Evolutionary conservation across 2,329 filamentous ascomycete genomes (phyloP), one percentile per base, ranked within the genome.

Genomic region (Diaporthe destruens): DNA sequence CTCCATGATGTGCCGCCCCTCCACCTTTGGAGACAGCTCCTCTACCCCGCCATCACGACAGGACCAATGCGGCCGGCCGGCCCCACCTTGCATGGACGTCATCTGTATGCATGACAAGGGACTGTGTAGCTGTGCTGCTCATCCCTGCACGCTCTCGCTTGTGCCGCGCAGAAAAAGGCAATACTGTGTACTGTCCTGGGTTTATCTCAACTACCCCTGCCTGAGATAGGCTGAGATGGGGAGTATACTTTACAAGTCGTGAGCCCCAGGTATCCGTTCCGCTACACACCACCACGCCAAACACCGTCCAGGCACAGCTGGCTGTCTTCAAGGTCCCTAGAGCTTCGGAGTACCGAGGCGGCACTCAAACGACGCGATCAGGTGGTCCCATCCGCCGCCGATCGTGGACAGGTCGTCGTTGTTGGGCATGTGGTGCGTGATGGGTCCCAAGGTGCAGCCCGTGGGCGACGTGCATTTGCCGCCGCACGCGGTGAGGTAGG

Each of bases 381-480:
- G 75, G n/a, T 72, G 80, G 59, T 85, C 78, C 87, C 87, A 89
- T 6, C 72, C 72, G 59, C 69, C 69, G 57, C 78, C 71, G 57
- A 87, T 84, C 36, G 79, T 80, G 34, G 81, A 79, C 67, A 89
- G 76, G 76, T 89, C 82, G 78, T 81, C 85, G 79, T 87, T 88
- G 81, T 86, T 71, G 71, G 80, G 76, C 76, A 84, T 86, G 74
- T 78, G 75, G 75, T 83, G 88, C 76, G 83, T 82, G 63, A 89
- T 81, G 9, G 81, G 77, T 47, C 87, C 87, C 72, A 87, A 82
- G 0, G 87, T 88, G 80, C 87, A 89, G 47, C 87, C 87, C 56
- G 84, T 85, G 2, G 86, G 86, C 59, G 86, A 87, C 6, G 68
- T 84, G 82, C 87, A 89, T 73, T 84, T 80, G 29, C 78, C 80